These are phyloP conservation scores for Golubevia pallescens DNA, from an alignment of 1,284 basidiomycete genomes.

Conservation along the genomic window DNA sequence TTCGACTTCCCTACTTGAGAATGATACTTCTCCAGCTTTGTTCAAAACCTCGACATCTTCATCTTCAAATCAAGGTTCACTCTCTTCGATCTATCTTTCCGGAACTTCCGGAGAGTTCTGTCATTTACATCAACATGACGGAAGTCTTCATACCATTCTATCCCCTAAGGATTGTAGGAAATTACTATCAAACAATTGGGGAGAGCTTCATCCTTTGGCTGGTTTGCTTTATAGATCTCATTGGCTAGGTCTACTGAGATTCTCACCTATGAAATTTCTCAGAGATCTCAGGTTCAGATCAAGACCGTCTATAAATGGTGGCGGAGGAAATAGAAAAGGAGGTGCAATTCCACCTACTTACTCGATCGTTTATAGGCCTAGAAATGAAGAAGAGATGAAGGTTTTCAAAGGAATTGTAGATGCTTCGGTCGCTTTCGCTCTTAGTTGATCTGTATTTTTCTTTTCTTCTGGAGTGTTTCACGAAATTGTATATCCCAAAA, in stretches of 20 bases:
- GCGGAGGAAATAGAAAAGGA: background rate
- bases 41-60: conserved; percentile 16
- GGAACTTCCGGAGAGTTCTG: conserved; percentile 22
- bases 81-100: conserved; percentile 18
- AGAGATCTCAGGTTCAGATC: conserved; percentile 11
- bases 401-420: conserved; percentile 21
- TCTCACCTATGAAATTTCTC: conserved; percentile 20
- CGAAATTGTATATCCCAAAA: no score
- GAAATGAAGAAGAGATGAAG: conserved; percentile 22
- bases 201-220: conserved; percentile 30
- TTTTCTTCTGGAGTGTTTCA: no score
- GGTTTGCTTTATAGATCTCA: conserved; percentile 27
- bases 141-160: conserved; percentile 29
- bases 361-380: conserved; percentile 27
- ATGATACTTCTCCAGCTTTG: no score
- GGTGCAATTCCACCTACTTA: conserved; percentile 36
- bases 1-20: conserved; percentile 18
- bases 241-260: conserved; percentile 28
- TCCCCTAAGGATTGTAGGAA: conserved; percentile 25
- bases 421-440: conserved; percentile 22
- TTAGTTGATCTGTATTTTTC: conserved; percentile 9
- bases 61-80: conserved; percentile 16
- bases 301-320: conserved; percentile 5
- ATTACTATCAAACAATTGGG: conserved; percentile 29
- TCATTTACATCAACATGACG: conserved; percentile 32